Percentiles rank a stretch among this genome's conserved stretches.
Conservation (phyloP, 495 filamentous ascomycete genomes). For the Astrothelium macrocarpum region DNA sequence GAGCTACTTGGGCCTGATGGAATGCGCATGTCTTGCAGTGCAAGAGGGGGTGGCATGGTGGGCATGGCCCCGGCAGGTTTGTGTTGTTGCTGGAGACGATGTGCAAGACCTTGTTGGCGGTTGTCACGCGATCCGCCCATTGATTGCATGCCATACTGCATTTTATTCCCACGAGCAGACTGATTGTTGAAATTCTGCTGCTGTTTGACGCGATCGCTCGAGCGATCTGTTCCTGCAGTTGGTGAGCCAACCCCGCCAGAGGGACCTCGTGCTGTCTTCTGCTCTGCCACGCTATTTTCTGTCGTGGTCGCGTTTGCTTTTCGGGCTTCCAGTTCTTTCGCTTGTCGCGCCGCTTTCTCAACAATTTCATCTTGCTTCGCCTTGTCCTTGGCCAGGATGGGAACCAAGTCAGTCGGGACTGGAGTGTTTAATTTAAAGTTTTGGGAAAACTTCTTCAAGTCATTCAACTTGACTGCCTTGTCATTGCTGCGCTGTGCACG, state of each 20-base stretch:
- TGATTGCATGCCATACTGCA: slow-evolving; percentile 3
- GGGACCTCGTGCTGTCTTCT: slow-evolving; percentile 5
- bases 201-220: slow-evolving; percentile 14
- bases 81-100: slow-evolving; percentile 49
- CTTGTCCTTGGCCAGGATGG: slow-evolving; percentile 92
- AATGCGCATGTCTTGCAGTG: slow-evolving; percentile 43
- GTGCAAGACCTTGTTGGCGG: slow-evolving; percentile 10
- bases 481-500: slow-evolving; percentile 51
- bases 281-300: slow-evolving; percentile 10
- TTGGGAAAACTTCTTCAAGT: slow-evolving; percentile 87
- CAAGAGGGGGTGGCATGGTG: slow-evolving; percentile 42
- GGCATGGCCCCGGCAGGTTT: slow-evolving; percentile 24
- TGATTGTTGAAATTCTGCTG: neutral
- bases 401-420: slow-evolving; percentile 82
- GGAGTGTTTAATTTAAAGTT: slow-evolving; percentile 89
- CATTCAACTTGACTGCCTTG: slow-evolving; percentile 81
- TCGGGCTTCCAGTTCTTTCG: slow-evolving; percentile 27
- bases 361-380: slow-evolving; percentile 86
- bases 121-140: slow-evolving; percentile 1
- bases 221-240: slow-evolving; percentile 19
- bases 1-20: slow-evolving; percentile 29
- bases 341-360: slow-evolving; percentile 51
- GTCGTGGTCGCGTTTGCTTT: slow-evolving; percentile 31
- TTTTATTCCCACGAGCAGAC: slow-evolving; percentile 2
- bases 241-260: neutral